Conservation (phyloP, 805 yeast species). For the Candida taoyuanica region DNA sequence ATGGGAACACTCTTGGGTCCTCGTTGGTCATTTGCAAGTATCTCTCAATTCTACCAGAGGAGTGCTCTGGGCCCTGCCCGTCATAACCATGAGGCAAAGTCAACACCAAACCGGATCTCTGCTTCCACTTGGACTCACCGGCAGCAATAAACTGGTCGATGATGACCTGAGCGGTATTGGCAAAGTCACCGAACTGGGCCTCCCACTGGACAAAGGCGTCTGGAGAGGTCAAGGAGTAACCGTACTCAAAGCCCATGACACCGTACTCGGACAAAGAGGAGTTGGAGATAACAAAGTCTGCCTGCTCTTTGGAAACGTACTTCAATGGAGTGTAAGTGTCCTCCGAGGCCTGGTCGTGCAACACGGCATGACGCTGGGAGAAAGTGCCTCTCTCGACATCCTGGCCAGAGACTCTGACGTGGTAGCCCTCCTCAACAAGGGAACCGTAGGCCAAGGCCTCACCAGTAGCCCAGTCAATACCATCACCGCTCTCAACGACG, state of each 20-base stretch:
- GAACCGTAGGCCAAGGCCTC: conserved; percentile 98
- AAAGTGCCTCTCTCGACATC: conserved; percentile 99
- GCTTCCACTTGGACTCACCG: conserved; percentile 98
- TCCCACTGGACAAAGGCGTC: conserved; percentile 98
- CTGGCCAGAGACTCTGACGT: conserved; percentile 97
- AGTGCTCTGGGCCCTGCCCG: conserved; percentile 99
- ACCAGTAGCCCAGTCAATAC: conserved; percentile 99
- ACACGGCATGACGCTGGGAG: conserved; percentile 98
- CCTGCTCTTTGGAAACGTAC: conserved; percentile 74
- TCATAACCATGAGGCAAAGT: conserved; percentile 99
- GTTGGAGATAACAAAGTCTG: conserved; percentile 82
- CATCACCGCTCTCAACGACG: conserved; percentile 81
- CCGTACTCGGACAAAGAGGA: conserved; percentile 98
- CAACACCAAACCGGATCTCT: conserved; percentile 92
- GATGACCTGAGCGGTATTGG: conserved; percentile 98
- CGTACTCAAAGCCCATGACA: conserved; percentile 98
- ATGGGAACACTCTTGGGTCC: conserved; percentile 92
- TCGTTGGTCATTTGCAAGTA: conserved; percentile 93
- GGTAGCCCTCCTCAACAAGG: conserved; percentile 86
- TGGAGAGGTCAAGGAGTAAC: conserved; percentile 96
- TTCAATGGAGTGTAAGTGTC: conserved; percentile 80
- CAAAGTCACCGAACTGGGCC: conserved; percentile 99
- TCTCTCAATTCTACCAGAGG: conserved; percentile 96
- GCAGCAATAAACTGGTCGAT: conserved; percentile 94
- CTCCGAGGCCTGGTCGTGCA: conserved; percentile 93